Base-by-base conservation (phyloP, 2,329 filamentous ascomycete species). In the Hymenoscyphus fructigenus region DNA sequence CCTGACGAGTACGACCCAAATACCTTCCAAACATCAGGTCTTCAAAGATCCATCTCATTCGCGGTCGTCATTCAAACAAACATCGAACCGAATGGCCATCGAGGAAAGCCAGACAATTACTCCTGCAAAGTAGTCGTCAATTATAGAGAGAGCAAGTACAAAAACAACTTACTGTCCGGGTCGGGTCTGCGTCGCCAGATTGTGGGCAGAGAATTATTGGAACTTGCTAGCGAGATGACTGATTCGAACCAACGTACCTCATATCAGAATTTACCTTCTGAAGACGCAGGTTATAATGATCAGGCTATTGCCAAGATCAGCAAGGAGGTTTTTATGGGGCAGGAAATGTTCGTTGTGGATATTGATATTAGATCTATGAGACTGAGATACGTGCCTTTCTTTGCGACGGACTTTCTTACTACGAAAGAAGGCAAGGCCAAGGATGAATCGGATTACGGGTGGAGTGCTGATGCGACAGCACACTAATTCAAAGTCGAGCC, bases 321-420 rank as follows among this genome's bases (percentile, higher is more conserved):
- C 28, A 64, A 47, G 44, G 62, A 64, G 23, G n/a, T 50, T 7
- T 64, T 61, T 34, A 44, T 64, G 58, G 62, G 62, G 14, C 62
- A 64, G 32, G 56, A n/a, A 34, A 64, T 64, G 62, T 59, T 61
- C 29, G 62, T 61, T 7, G 62, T 64, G 36, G 62, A 64, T 64
- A 57, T 64, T 34, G 50, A 20, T 6, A 38, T 61, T 26, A 9
- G 14, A 26, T 57, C 50, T 5, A 20, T 15, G 26, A 58, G 58
- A 17, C 23, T 57, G 17, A 60, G 57, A 28, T 20, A 36, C 14
- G 20, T 28, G 12, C 47, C 60, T 17, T 61, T 41, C 44, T 61
- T 61, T 32, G 50, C 50, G n/a, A 26, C 47, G 15, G 59, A 60
- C n/a, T 23, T 53, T 20, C n/a, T 53, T 6, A 17, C 59, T 20